Evolutionary conservation across 208 protist species (phyloP), one percentile per base, ranked within the genome.

Genomic region (Herpetomonas muscarum): DNA sequence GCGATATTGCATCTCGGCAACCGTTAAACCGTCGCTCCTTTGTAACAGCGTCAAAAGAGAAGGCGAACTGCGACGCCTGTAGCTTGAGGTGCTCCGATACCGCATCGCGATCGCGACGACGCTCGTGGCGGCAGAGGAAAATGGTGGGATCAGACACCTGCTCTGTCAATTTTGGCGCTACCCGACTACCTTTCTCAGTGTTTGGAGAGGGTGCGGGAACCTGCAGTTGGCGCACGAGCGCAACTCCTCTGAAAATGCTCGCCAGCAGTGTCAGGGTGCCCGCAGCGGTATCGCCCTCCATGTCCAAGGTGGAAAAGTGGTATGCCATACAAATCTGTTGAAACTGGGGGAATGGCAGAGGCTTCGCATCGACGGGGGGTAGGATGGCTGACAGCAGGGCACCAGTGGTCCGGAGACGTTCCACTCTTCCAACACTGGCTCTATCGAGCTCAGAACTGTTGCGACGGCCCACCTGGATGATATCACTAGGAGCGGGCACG

Each of bases 281-380:
- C 15, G 21, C 53, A 17, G 10, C 36, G 13, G 39, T 24, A 3
- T 10, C 4, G 3, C 25, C 19, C 3, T 4, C 12, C 7, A 32
- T 2, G 4, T 44, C 31, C 5, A 26, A 13, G 48, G 25, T 42
- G 48, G 41, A 36, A 62, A 67, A 86, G 17, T 64, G 59, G 39
- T 86, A 60, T n/a, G 64, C 61, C 6, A 44, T 29, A 0, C 73
- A 75, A 32, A 81, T 79, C 15, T 55, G 56, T 2, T 52, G 24
- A 31, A 86, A 75, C 36, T 79, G 28, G 24, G 47, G 58, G 44
- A 86, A 32, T 46, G 55, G 42, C 45, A 84, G 61, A 36, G 76
- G 72, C 22, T 56, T 50, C 10, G 72, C 76, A 39, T 84, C 76
- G 22, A 57, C 41, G 1, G 76, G 76, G 1, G 76, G 76, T 26